Percentiles rank a stretch among this genome's conserved stretches.
Evolutionary conservation across 345 rosid species (phyloP).

Genomic region (Clausena lansium): DNA sequence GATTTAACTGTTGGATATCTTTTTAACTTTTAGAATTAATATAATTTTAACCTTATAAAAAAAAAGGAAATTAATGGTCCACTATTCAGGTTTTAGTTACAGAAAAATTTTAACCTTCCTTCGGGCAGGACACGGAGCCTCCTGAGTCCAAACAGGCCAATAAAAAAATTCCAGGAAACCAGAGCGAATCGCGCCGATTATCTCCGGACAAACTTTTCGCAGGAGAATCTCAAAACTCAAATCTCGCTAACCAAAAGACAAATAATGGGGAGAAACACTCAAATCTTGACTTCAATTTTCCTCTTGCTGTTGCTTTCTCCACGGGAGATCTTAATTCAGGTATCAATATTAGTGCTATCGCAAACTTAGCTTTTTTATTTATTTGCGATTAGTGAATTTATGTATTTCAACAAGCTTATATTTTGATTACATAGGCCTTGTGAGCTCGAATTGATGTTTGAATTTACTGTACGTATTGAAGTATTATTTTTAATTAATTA

Average conservation of each 20-base stretch:
- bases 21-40: too few relatives aligned
- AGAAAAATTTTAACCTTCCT: too few relatives aligned
- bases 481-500: not conserved
- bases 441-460: not conserved
- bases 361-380: too few relatives aligned
- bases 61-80: not conserved
- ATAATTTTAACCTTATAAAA: too few relatives aligned
- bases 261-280: conserved; percentile 7
- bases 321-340: not conserved
- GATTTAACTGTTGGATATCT: too few relatives aligned
- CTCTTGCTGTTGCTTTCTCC: not conserved
- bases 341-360: not conserved
- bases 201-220: not conserved
- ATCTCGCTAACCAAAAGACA: not conserved
- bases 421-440: not conserved
- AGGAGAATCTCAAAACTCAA: not conserved
- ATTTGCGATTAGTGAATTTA: not conserved
- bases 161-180: not conserved
- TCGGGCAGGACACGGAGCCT: not conserved
- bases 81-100: too few relatives aligned
- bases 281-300: not conserved
- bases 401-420: not conserved
- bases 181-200: not conserved
- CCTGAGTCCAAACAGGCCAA: not conserved
- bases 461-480: not conserved